These are phyloP conservation scores for Monosporascus sp. DNA, from an alignment of 2,329 filamentous ascomycete genomes.

Conservation along the genomic window DNA sequence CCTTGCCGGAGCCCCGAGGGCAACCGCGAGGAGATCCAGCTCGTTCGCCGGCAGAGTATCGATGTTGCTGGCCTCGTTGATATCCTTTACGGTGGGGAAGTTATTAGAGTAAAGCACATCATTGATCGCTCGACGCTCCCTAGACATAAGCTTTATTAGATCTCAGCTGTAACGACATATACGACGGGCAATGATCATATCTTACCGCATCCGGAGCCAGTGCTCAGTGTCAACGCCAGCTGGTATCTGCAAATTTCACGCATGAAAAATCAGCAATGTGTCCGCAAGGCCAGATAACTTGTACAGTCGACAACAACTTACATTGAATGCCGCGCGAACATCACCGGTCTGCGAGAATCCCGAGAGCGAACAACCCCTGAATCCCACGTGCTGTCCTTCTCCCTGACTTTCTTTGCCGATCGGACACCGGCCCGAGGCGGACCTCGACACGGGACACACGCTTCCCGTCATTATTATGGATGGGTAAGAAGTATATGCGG, in stretches of 20 bases:
- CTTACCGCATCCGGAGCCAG: constrained; percentile 39
- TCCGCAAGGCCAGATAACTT: neutral
- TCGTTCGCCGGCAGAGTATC: constrained; percentile 44
- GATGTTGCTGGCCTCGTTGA: constrained; percentile 37
- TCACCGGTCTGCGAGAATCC: constrained; percentile 30
- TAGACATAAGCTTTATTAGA: constrained; percentile 10
- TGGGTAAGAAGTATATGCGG: too few relatives aligned
- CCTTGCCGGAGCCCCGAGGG: constrained; percentile 48
- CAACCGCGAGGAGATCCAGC: constrained; percentile 45
- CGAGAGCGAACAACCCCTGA: constrained; percentile 31
- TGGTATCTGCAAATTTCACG: constrained; percentile 32
- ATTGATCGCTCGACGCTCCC: constrained; percentile 43
- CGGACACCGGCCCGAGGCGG: constrained; percentile 20
- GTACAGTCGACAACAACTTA: constrained; percentile 3
- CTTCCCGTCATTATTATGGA: constrained; percentile 12
- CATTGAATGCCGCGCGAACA: constrained; percentile 28
- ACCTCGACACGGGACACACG: constrained; percentile 26
- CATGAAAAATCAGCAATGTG: neutral
- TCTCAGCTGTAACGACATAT: neutral
- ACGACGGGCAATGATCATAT: neutral
- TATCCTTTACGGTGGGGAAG: constrained; percentile 34
- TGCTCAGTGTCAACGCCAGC: constrained; percentile 39
- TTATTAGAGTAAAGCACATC: constrained; percentile 41
- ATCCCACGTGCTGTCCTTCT: constrained; percentile 24
- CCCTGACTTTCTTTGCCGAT: constrained; percentile 21